Conservation (phyloP, 2,329 filamentous ascomycete genomes). For the Trichothecium roseum region DNA sequence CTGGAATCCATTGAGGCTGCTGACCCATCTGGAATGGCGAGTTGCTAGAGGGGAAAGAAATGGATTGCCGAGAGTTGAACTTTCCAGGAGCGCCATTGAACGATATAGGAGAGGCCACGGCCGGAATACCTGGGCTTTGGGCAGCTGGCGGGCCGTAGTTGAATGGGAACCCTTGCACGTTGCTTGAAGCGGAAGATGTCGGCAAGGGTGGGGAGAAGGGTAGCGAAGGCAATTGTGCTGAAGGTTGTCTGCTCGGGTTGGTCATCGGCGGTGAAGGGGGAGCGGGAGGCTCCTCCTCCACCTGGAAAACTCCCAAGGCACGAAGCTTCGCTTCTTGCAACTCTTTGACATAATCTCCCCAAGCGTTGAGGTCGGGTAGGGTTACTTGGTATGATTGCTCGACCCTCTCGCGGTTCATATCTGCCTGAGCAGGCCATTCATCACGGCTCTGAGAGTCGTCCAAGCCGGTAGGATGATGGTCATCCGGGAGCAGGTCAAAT, state of each 20-base stretch:
- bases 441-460: slow-evolving; percentile 53
- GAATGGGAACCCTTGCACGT: slow-evolving; percentile 45
- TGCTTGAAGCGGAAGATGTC: slow-evolving; percentile 67
- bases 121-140: slow-evolving; percentile 52
- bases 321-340: slow-evolving; percentile 86
- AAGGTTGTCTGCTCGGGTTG: slow-evolving; percentile 55
- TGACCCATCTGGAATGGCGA: slow-evolving; percentile 59
- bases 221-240: slow-evolving; percentile 63
- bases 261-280: slow-evolving; percentile 54
- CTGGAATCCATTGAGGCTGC: slow-evolving; percentile 48
- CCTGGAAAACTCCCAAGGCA: slow-evolving; percentile 77
- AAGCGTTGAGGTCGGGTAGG: slow-evolving; percentile 59
- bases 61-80: slow-evolving; percentile 62
- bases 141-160: slow-evolving; percentile 52
- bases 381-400: slow-evolving; percentile 47
- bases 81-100: slow-evolving; percentile 50
- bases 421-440: slow-evolving; percentile 54
- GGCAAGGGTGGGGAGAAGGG: slow-evolving; percentile 79
- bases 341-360: slow-evolving; percentile 70
- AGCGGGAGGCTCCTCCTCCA: slow-evolving; percentile 57
- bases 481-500: slow-evolving; percentile 52
- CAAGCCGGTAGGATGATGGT: slow-evolving; percentile 23
- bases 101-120: slow-evolving; percentile 62
- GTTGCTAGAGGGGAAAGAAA: slow-evolving; percentile 51
- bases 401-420: slow-evolving; percentile 45